Base-by-base conservation (phyloP, 2,329 filamentous ascomycete genomes). In the Paraphoma sp. region DNA sequence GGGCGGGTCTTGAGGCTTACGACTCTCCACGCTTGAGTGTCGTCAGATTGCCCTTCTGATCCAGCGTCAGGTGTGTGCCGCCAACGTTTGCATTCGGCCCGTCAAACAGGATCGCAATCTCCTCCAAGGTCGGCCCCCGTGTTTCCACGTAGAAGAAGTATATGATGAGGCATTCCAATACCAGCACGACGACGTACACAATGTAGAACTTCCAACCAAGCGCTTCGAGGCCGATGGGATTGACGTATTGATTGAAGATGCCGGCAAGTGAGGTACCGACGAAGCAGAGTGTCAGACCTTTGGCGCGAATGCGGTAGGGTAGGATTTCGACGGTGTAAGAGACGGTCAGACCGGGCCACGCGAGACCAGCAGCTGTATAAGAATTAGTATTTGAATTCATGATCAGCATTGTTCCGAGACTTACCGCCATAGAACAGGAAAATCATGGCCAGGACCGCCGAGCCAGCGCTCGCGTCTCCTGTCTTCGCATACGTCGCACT, bases 171-270 rank as follows among this genome's bases (percentile, higher is more conserved):
- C 60, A 62, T 44, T 64, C 64, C 29, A 71, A n/a, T 6, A 65
- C 61, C 9, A 69, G 36, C 4, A 73, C 63, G 2, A 59, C 67
- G 44, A 70, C 59, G 54, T 72, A 76, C 2, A 76, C 69, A 17
- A 75, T 57, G 49, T 74, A 75, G 62, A 68, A 76, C 51, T 68
- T 70, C 72, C 69, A 75, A 0, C 47, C 59, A n/a, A 75, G 57
- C 4, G 60, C 51, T 5, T 70, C 62, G 38, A 76, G 59, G 1
- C 67, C 73, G 31, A 75, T 66, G 0, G 70, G 71, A 76, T 89
- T 89, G 64, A 83, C 83, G 59, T 78, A 86, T 77, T 85, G 84
- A 64, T 84, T 83, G 59, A 89, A 80, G 41, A 86, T 45, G 16
- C 61, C 56, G 81, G 44, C 88, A 76, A 51, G 85, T 78, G 53